Evolutionary conservation across 306 rosid genomes (phyloP), one percentile per base, ranked within the genome.

Genomic region (Cicer judaicum): DNA sequence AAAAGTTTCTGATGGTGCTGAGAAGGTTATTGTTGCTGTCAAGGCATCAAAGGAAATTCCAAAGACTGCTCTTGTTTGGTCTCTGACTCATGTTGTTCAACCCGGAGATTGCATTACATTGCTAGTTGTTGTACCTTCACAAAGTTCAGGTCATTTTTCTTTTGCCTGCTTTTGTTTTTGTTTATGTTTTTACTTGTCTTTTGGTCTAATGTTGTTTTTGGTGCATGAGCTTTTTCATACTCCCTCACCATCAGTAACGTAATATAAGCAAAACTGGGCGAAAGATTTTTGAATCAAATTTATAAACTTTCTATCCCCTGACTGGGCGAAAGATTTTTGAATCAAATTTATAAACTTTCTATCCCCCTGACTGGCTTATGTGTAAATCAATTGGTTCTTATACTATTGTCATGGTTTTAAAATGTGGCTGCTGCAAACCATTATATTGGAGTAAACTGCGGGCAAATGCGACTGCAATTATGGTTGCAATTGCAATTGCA

Each of bases 101-200:
- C 96, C 97, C 24, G 99, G 99, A 38, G 98, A 95, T 68, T 95
- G 97, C 88, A 95, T 95, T 70, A 92, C 97, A 64, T 69, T 95
- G 65, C 87, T 95, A 21, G 99, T 95, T 63, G 99, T 95, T 81
- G 89, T 90, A 53, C 97, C 97, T 57, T 81, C 99, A 13, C 92
- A 89, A 73, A 84, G 89, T 82, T 84, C 96, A 44, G 99, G 98
- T 95, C 80, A 48, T 57, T 75, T 69, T 56, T 68, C 63, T 71
- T 57, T 41, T 70, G n/a, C 77, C 12, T 63, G 8, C 8, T 42
- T 64, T 40, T 41, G n/a, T 40, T 64, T 40, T 40, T 59, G 18
- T 34, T 34, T 29, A 29, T 13, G 29, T 15, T 34, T 54, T 6
- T 8, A 16, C 60, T 15, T 54, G 60, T 54, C 2, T 54, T 54